phyloP scores from a whole-genome alignment of 495 filamentous ascomycete genomes.

The Xylaria castorea region DNA sequence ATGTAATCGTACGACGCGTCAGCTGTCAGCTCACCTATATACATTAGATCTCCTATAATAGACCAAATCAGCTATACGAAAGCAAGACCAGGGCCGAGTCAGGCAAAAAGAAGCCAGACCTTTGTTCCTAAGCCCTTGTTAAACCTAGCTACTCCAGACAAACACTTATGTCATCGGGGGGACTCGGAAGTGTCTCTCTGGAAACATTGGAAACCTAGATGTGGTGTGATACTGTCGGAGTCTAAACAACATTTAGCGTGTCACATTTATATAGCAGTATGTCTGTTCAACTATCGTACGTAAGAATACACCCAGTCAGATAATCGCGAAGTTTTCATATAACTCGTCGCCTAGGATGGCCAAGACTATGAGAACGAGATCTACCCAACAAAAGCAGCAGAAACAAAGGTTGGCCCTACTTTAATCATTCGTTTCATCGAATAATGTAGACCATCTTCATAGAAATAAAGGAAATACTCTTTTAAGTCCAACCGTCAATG shows the following conservation, averaged over 20 bases:
- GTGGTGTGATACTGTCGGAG: too few relatives aligned
- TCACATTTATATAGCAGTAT: background rate
- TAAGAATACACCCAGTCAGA: background rate
- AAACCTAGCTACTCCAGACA: background rate
- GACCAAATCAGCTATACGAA: background rate
- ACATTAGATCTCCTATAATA: background rate
- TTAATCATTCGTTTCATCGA: background rate
- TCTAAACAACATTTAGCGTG: background rate
- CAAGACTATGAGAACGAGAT: background rate
- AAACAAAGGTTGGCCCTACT: background rate
- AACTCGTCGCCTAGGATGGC: background rate
- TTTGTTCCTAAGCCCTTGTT: background rate
- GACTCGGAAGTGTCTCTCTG: background rate
- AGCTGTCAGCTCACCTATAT: background rate
- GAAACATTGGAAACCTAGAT: background rate
- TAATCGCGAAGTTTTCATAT: background rate
- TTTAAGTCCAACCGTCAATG: background rate
- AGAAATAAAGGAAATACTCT: background rate
- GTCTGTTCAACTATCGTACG: background rate
- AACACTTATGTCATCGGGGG: background rate
- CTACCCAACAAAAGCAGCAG: background rate
- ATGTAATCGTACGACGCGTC: background rate
- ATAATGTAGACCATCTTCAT: background rate
- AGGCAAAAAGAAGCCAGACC: background rate
- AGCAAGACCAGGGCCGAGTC: background rate